Conservation (phyloP, 305 asterid species). For the Solanum aculeatissimum region DNA sequence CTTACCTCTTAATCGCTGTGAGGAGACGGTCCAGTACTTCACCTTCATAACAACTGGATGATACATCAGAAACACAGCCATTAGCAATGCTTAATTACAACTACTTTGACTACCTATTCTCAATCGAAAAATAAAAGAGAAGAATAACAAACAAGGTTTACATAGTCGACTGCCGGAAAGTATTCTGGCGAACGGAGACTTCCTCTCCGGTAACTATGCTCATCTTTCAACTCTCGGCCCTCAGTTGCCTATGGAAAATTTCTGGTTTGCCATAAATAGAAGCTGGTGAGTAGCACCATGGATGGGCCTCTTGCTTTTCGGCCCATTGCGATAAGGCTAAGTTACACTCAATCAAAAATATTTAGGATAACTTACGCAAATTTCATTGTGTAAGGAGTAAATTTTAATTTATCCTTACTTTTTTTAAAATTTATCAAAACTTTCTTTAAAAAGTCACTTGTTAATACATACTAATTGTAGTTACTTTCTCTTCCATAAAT, state of each 20-base stretch:
- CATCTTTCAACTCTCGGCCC: background rate
- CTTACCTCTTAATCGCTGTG: slow-evolving; percentile 38
- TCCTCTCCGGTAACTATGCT: background rate
- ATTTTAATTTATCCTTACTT: too few relatives aligned
- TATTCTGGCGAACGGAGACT: background rate
- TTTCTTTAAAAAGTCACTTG: too few relatives aligned
- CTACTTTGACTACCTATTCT: background rate
- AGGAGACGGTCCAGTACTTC: slow-evolving; percentile 48
- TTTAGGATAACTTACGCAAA: too few relatives aligned
- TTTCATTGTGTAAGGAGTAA: too few relatives aligned
- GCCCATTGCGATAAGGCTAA: background rate
- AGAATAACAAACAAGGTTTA: background rate
- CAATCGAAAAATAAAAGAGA: background rate
- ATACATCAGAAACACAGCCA: background rate
- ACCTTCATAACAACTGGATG: slow-evolving; percentile 56
- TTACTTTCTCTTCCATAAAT: too few relatives aligned
- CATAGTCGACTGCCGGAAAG: background rate
- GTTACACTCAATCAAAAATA: too few relatives aligned
- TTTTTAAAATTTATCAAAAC: too few relatives aligned
- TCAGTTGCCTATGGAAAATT: background rate
- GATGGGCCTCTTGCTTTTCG: background rate
- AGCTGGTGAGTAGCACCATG: too few relatives aligned
- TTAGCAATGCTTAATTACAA: background rate
- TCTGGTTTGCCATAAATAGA: background rate
- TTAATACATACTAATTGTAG: too few relatives aligned